Evolutionary conservation across 23 red algal species (phyloP).

Genomic region (Gracilaria vermiculophylla): DNA sequence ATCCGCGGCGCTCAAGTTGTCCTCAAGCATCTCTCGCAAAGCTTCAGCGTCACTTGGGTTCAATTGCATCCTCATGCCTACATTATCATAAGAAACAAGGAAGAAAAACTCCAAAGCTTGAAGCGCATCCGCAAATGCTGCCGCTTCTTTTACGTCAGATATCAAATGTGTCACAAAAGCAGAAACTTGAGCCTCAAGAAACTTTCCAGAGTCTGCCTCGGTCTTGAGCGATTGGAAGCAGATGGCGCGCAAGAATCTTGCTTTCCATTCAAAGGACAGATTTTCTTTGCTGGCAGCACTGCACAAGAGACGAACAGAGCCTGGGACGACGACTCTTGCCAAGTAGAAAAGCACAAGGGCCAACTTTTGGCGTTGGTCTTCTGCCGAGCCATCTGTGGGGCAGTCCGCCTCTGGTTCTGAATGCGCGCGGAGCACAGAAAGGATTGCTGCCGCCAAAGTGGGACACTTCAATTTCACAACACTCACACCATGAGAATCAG

Average conservation of each 20-base stretch:
- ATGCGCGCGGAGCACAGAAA: neutral
- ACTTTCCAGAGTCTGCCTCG: neutral
- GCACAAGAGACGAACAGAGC: neutral
- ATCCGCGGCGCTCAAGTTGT: neutral
- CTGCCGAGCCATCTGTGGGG: neutral
- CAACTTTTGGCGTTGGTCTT: neutral
- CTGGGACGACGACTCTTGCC: constrained; percentile 2
- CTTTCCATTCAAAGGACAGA: neutral
- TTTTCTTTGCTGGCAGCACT: neutral
- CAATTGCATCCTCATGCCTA: neutral
- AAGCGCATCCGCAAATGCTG: neutral
- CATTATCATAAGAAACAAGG: neutral
- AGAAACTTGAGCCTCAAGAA: neutral
- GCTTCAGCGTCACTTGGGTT: neutral
- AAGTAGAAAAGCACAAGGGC: neutral
- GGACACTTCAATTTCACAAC: neutral
- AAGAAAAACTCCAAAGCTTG: constrained; percentile 25
- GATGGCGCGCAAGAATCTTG: neutral
- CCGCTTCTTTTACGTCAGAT: neutral
- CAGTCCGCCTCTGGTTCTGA: neutral
- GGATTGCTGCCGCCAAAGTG: neutral
- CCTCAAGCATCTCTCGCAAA: constrained; percentile 3
- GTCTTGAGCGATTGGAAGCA: neutral
- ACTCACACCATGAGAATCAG: neutral
- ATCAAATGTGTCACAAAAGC: neutral